Base-by-base conservation (phyloP, 2,329 filamentous ascomycete species). In the Pestalotiopsis fici region DNA sequence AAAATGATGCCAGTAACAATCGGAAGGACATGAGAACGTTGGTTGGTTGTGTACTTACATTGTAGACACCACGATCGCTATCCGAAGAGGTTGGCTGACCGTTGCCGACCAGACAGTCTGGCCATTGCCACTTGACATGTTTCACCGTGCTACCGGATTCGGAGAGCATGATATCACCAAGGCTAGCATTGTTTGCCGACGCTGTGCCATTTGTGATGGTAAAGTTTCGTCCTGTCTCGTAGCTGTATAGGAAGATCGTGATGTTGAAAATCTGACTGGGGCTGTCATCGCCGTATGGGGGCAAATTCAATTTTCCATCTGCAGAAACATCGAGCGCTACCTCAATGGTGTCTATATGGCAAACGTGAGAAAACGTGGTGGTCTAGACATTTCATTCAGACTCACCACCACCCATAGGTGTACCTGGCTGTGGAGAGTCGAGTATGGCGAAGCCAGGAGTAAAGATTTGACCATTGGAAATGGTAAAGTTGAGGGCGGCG, bases 81-180 rank as follows among this genome's bases (percentile, higher is more conserved):
- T 80, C 80, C 0, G 78, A 76, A 3, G 78, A 75, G 1, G 76
- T 72, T 28, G 84, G 81, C 70, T 84, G 76, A 2, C 88, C 88
- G 62, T 90, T 81, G 21, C 90, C 90, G 2, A 89, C 87, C 0
- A 93, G 81, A 72, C 91, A 93, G 67, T 86, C 85, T 0, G 91
- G 91, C 90, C 90, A 93, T 23, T 86, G 81, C 89, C 91, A 93
- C 74, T 90, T 90, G 69, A 93, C 84, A 74, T 93, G 90, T 75
- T 93, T 93, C 56, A 93, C 91, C 0, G 91, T 93, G 74, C 89
- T 91, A 3, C 86, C 86, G 0, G 84, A 78, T 74, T 93, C 90
- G 69, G 90, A 87, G 31, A 79, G 76, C 81, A 93, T 86, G 65
- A 93, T 89, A 62, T 90, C 82, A 1, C 88, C 87, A 6, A 90